Conservation (phyloP, 1,284 basidiomycete genomes). For the Boletus hoseneyae region DNA sequence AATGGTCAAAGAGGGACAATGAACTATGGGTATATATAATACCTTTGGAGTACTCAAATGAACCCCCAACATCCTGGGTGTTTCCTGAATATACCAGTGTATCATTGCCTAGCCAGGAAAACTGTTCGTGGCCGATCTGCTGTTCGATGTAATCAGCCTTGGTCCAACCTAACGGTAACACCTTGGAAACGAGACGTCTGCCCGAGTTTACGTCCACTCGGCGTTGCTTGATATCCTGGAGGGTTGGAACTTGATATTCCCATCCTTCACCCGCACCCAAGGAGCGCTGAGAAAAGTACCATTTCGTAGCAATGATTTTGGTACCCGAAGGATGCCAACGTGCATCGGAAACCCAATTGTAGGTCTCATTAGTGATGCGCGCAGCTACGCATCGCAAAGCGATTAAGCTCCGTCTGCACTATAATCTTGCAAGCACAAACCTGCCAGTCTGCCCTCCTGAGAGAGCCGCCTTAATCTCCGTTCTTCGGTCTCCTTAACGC, state of each 20-base stretch:
- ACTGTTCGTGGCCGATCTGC: constrained; percentile 70
- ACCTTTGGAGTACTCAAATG: constrained; percentile 67
- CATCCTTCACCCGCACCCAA: constrained; percentile 70
- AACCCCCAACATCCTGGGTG: constrained; percentile 45
- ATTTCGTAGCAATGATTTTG: constrained; percentile 67
- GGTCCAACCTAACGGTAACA: constrained; percentile 57
- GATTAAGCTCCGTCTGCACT: constrained; percentile 2
- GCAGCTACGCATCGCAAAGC: constrained; percentile 38
- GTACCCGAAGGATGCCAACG: constrained; percentile 64
- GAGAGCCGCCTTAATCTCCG: constrained; percentile 48
- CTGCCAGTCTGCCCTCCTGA: constrained; percentile 55
- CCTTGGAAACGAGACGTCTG: constrained; percentile 50
- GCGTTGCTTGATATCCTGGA: constrained; percentile 21
- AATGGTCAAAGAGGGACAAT: background rate
- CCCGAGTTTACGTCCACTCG: constrained; percentile 48
- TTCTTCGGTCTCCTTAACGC: constrained; percentile 47
- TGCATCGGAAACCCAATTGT: constrained; percentile 62
- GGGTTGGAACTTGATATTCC: constrained; percentile 52
- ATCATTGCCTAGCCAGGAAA: constrained; percentile 58
- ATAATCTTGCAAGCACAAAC: constrained; percentile 34
- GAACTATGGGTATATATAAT: background rate
- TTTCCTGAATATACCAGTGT: constrained; percentile 65
- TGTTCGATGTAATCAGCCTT: constrained; percentile 57
- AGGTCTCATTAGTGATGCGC: constrained; percentile 71
- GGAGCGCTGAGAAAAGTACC: constrained; percentile 62